Conservation (phyloP, 495 filamentous ascomycete genomes). For the Durotheca rogersii region DNA sequence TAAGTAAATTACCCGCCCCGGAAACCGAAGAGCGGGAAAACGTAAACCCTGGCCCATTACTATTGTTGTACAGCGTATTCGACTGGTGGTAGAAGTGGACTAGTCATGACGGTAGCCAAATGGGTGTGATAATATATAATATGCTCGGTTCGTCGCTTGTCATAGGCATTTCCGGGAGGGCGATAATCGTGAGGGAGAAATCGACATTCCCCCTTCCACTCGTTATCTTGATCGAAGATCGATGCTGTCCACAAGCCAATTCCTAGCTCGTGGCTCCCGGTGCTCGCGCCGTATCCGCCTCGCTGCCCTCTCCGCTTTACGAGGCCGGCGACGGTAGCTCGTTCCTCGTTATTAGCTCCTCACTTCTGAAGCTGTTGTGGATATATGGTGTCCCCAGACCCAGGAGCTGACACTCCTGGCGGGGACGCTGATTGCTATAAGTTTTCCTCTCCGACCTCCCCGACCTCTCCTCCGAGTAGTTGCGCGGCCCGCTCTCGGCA, state of each 20-base stretch:
- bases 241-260: constrained; percentile 12
- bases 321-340: constrained; percentile 6
- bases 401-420: constrained; percentile 54
- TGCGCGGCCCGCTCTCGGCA: constrained; percentile 78
- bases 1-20: constrained; percentile 26
- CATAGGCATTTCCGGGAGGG: constrained; percentile 15
- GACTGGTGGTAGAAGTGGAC: constrained; percentile 15
- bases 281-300: constrained; percentile 2
- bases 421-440: constrained; percentile 60
- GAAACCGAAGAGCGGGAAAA: constrained; percentile 11
- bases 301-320: neutral
- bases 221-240: constrained; percentile 11
- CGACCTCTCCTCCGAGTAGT: constrained; percentile 41
- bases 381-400: constrained; percentile 51
- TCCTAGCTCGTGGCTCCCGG: constrained; percentile 6
- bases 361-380: constrained; percentile 42
- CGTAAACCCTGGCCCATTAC: constrained; percentile 16
- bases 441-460: constrained; percentile 36
- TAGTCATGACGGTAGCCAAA: constrained; percentile 6
- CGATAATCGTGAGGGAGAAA: constrained; percentile 11
- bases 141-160: constrained; percentile 13
- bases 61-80: constrained; percentile 31
- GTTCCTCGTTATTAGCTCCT: constrained; percentile 17
- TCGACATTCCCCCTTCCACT: constrained; percentile 3
- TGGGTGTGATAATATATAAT: constrained; percentile 2